Evolutionary conservation across 306 rosid genomes (phyloP).

Genomic region (Coriaria nepalensis): DNA sequence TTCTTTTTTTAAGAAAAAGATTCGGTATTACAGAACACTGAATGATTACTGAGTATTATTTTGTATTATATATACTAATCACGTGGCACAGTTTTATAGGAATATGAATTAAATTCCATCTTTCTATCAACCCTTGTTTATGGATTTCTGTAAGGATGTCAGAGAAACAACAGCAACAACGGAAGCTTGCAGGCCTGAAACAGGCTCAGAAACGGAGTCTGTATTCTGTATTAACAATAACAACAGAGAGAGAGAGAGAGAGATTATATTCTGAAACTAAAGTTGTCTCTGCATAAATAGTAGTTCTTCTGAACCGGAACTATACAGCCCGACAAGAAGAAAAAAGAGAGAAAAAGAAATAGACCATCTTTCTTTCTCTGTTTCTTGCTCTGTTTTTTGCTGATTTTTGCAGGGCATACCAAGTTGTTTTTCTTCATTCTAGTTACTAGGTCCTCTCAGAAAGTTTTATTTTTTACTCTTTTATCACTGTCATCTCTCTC

Average conservation of each 20-base stretch:
- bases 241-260: constrained; percentile 14
- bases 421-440: too few relatives aligned
- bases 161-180: constrained; percentile 10
- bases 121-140: constrained; percentile 8
- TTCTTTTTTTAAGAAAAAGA: too few relatives aligned
- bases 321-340: constrained; percentile 18
- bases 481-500: constrained; percentile 3
- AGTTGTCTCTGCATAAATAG: constrained; percentile 17
- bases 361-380: constrained; percentile 7
- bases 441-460: constrained; percentile 3
- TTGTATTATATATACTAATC: too few relatives aligned
- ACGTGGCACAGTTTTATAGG: constrained; percentile 11
- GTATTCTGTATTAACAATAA: constrained; percentile 6
- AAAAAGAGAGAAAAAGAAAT: not conserved
- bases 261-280: constrained; percentile 32
- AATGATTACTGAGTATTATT: too few relatives aligned
- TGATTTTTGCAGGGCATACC: too few relatives aligned
- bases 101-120: not conserved
- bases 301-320: constrained; percentile 9
- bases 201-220: constrained; percentile 5
- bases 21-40: too few relatives aligned
- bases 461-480: constrained; percentile 6
- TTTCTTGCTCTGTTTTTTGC: too few relatives aligned
- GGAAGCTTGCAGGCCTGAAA: not conserved
- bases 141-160: constrained; percentile 10